phyloP scores from a whole-genome alignment of 1,284 basidiomycete species.

The Sanghuangporus sanghuang region DNA sequence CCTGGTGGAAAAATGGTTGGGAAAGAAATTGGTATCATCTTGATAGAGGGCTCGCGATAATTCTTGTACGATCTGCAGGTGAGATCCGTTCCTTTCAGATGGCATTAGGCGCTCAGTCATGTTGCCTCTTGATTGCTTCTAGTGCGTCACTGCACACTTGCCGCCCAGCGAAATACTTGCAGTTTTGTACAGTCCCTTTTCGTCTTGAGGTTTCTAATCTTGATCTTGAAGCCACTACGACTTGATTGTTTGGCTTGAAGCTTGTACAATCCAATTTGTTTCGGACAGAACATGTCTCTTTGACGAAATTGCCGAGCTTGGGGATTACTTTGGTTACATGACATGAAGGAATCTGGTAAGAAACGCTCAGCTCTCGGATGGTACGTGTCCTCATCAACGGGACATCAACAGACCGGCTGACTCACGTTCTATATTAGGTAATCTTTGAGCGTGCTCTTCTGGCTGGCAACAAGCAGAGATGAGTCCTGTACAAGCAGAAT shows the following conservation, averaged over 20 bases:
- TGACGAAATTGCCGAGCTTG: not conserved
- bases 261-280: not conserved
- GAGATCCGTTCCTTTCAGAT: too few relatives aligned
- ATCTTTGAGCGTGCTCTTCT: not conserved
- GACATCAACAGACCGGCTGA: not conserved
- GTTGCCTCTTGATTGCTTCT: too few relatives aligned
- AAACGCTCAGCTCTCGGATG: not conserved
- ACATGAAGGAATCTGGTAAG: conserved; percentile 6
- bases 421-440: conserved; percentile 11
- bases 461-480: not conserved
- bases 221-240: too few relatives aligned
- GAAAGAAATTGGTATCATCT: too few relatives aligned
- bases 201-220: too few relatives aligned
- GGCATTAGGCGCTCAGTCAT: too few relatives aligned
- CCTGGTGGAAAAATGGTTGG: too few relatives aligned
- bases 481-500: not conserved
- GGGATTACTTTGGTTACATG: not conserved
- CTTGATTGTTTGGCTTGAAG: not conserved
- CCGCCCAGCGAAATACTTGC: too few relatives aligned
- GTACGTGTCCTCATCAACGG: not conserved
- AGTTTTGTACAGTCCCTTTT: too few relatives aligned
- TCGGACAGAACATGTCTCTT: not conserved
- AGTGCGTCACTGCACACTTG: too few relatives aligned
- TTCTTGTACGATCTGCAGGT: too few relatives aligned
- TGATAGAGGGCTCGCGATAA: too few relatives aligned